phyloP scores from a whole-genome alignment of 1,139 yeast genomes.

The Wickerhamomyces sp. region DNA sequence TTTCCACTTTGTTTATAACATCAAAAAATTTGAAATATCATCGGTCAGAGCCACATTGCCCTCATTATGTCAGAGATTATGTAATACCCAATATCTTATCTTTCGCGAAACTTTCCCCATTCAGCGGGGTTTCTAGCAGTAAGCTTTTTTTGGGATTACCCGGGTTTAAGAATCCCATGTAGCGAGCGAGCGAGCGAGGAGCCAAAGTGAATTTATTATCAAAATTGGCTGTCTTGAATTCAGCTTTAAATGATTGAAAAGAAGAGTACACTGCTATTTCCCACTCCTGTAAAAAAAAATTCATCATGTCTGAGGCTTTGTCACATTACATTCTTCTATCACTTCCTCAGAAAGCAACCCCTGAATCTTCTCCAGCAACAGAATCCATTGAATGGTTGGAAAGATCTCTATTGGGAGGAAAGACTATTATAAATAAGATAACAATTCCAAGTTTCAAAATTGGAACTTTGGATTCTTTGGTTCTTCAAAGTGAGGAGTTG shows the following conservation, averaged over 20 bases:
- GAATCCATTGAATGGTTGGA: slow-evolving; percentile 35
- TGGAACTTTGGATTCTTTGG: slow-evolving; percentile 89
- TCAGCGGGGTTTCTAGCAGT: too few species aligned
- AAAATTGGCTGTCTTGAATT: too few species aligned
- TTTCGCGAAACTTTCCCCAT: too few species aligned
- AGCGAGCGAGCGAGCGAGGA: too few species aligned
- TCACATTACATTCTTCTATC: slow-evolving; percentile 34
- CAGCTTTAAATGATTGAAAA: too few species aligned
- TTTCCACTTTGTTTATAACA: neutral
- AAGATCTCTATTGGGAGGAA: slow-evolving; percentile 29
- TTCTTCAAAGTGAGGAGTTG: slow-evolving; percentile 86
- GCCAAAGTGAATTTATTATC: too few species aligned
- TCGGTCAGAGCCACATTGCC: slow-evolving; percentile 4
- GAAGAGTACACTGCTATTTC: neutral
- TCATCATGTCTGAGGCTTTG: slow-evolving; percentile 15
- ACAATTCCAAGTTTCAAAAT: slow-evolving; percentile 85
- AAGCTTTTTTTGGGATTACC: too few species aligned
- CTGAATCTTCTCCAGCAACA: slow-evolving; percentile 37
- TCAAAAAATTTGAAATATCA: slow-evolving; percentile 6
- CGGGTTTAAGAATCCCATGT: too few species aligned
- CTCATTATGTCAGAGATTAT: neutral
- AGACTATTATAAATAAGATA: slow-evolving; percentile 34
- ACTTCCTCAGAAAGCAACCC: slow-evolving; percentile 44
- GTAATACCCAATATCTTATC: neutral
- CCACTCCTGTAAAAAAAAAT: neutral